Conservation (phyloP, 352 stramenopile species). For the Thalassiosira allenii region DNA sequence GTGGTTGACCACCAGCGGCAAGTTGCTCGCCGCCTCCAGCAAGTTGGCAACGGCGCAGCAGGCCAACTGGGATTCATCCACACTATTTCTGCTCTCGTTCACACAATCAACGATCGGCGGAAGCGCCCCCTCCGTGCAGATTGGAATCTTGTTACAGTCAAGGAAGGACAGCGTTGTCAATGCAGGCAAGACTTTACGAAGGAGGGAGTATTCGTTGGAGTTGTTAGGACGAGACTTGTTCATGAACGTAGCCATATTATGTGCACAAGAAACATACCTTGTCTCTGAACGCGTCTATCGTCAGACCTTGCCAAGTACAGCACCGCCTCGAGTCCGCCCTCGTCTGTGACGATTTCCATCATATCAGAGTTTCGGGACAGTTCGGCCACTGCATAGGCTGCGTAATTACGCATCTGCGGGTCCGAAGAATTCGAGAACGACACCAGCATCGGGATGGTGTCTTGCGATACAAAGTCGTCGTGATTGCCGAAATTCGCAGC, state of each 20-base stretch:
- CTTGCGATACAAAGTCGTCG: slow-evolving; percentile 92
- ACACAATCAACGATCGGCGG: slow-evolving; percentile 90
- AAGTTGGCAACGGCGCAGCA: slow-evolving; percentile 96
- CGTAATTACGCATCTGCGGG: slow-evolving; percentile 94
- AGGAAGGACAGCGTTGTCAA: slow-evolving; percentile 71
- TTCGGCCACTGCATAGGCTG: slow-evolving; percentile 94
- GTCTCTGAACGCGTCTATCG: slow-evolving; percentile 90
- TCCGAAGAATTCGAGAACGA: slow-evolving; percentile 94
- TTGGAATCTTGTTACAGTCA: slow-evolving; percentile 94
- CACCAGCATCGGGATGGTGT: slow-evolving; percentile 93
- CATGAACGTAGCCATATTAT: not conserved
- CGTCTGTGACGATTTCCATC: slow-evolving; percentile 93
- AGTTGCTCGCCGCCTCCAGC: slow-evolving; percentile 93
- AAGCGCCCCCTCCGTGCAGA: slow-evolving; percentile 93
- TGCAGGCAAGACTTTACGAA: slow-evolving; percentile 55
- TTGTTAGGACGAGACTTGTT: too few relatives aligned
- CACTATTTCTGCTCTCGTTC: slow-evolving; percentile 75
- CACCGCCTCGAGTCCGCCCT: slow-evolving; percentile 95
- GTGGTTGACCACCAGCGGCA: slow-evolving; percentile 90
- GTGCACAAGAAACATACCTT: slow-evolving; percentile 14
- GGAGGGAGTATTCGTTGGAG: too few relatives aligned
- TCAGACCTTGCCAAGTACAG: slow-evolving; percentile 94
- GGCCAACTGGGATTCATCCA: slow-evolving; percentile 90
- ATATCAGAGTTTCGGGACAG: slow-evolving; percentile 95
- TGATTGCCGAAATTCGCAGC: slow-evolving; percentile 94